Evolutionary conservation across 1,284 basidiomycete species (phyloP).

Genomic region (Leucoagaricus sp.): DNA sequence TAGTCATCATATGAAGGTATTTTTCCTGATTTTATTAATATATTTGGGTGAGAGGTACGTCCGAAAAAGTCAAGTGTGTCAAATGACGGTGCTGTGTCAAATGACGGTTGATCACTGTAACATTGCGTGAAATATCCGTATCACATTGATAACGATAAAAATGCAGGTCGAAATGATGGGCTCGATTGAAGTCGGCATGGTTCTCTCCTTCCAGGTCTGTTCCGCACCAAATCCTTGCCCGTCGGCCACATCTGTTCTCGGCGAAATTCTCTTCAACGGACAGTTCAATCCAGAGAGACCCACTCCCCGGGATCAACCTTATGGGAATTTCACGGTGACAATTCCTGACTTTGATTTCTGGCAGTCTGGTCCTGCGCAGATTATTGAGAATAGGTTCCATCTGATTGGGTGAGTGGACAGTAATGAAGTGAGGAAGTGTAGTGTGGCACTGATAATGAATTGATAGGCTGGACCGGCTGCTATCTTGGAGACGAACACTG

Average conservation of each 20-base stretch:
- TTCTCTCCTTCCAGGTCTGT: slow-evolving; percentile 28
- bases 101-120: too few species aligned
- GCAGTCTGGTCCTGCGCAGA: slow-evolving; percentile 24
- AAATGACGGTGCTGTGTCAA: too few species aligned
- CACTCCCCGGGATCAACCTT: slow-evolving; percentile 25
- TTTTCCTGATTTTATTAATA: too few species aligned
- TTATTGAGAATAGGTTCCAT: slow-evolving; percentile 32
- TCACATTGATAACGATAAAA: too few species aligned
- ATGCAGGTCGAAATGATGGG: slow-evolving; percentile 31
- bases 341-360: slow-evolving; percentile 22
- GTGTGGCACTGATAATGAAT: neutral
- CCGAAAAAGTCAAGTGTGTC: too few species aligned
- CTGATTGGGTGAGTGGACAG: slow-evolving; percentile 37
- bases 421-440: neutral
- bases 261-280: slow-evolving; percentile 24
- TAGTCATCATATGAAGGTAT: too few species aligned
- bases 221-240: slow-evolving; percentile 10
- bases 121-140: too few species aligned
- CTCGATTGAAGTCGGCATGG: slow-evolving; percentile 30
- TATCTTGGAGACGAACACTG: neutral
- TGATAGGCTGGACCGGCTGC: slow-evolving; percentile 8
- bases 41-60: too few species aligned
- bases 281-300: slow-evolving; percentile 29
- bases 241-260: slow-evolving; percentile 2
- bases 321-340: slow-evolving; percentile 36